Base-by-base conservation (phyloP, 345 rosid species). In the Reutealis trisperma region DNA sequence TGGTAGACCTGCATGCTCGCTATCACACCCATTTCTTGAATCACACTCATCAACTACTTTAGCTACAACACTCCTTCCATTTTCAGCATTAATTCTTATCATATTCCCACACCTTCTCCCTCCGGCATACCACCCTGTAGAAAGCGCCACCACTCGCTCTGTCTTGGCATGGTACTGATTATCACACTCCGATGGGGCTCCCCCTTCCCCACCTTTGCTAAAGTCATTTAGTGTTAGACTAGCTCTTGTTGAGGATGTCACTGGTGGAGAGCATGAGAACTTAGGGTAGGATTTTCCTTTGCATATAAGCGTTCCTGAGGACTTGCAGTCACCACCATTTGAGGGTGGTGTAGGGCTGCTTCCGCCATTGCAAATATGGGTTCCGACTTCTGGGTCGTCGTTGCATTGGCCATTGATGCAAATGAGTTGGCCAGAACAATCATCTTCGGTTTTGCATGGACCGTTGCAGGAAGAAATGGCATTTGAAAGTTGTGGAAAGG, bases 31-130 rank as follows among this genome's bases (percentile, higher is more conserved):
- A 0, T 19, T 30, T 67, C 10, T 9, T 0, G 89, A 84, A 75
- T 85, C 86, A 16, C 89, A 87, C 68, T 87, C 87, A 16, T 85
- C 88, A 7, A 85, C 87, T 59, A 82, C 85, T 81, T 77, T 83
- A 0, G 85, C 84, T 21, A 10, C 5, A 57, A 45, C 77, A 19
- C 64, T 84, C 22, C 45, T 63, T 16, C 87, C 75, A 13, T 81
- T 83, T 3, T 22, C 57, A 5, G 78, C 81, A 0, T 32, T 76
- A 5, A 83, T 89, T 27, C 22, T 63, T 25, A 89, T 73, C 88
- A 44, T 79, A 76, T 41, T 72, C 42, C 75, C 80, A 22, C 84
- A 87, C 34, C 81, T 77, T 4, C 82, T 82, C 15, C 89, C 80
- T 0, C 65, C 80, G 0, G 24, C 60, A n/a, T 68, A 87, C 87